phyloP scores from a whole-genome alignment of 495 filamentous ascomycete genomes.

The Neurospora sp. region DNA sequence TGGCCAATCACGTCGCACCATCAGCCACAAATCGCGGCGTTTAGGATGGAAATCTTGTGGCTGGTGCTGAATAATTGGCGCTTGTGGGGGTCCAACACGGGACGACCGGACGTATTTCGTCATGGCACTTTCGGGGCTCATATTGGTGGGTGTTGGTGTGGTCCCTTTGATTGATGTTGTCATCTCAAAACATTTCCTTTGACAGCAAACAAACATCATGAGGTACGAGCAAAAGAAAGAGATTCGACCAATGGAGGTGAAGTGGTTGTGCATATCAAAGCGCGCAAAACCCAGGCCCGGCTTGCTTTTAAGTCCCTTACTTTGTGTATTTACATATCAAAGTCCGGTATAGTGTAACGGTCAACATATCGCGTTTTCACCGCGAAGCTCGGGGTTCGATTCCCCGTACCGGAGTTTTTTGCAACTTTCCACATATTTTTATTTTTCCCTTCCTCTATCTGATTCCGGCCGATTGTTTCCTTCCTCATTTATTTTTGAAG shows the following conservation, averaged over 20 bases:
- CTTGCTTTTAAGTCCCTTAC: not conserved
- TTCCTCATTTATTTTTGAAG: not conserved
- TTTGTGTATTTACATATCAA: not conserved
- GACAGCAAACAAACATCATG: not conserved
- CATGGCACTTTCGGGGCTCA: not conserved
- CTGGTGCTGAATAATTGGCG: not conserved
- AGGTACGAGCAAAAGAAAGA: not conserved
- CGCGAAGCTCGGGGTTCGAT: constrained; percentile 42
- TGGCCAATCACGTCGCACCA: not conserved
- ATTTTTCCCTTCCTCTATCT: not conserved
- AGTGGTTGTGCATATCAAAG: not conserved
- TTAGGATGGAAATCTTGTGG: not conserved
- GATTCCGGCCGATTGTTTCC: not conserved
- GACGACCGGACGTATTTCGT: not conserved
- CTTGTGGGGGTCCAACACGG: not conserved
- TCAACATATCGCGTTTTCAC: constrained; percentile 42
- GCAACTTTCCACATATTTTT: not conserved
- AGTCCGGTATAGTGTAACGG: constrained; percentile 39
- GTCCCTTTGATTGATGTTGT: not conserved
- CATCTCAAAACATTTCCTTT: not conserved
- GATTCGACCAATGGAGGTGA: not conserved
- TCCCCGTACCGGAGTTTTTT: constrained; percentile 35
- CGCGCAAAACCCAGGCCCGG: not conserved
- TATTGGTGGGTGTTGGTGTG: not conserved
- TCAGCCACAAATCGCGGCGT: not conserved